A percentile compares a stretch with the other conserved stretches of the same genome.
phyloP scores from a whole-genome alignment of 78 protist genomes.

The Bigelowiella natans region DNA sequence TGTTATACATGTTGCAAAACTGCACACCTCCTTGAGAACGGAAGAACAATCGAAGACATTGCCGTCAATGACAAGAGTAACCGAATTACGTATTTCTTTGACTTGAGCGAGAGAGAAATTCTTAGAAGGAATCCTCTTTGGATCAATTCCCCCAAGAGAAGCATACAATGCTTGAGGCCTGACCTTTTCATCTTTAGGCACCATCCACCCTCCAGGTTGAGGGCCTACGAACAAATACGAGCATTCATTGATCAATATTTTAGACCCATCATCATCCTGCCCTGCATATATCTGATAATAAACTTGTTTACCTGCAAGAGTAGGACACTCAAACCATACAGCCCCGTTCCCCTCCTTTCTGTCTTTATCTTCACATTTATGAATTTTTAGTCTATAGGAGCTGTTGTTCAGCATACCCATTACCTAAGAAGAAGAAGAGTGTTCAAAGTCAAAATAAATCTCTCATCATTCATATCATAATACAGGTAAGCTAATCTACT shows the following conservation, averaged over 20 bases:
- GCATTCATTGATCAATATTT: no score
- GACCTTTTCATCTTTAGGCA: background rate
- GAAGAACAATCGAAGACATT: background rate
- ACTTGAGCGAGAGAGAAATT: background rate
- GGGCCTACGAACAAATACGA: no score
- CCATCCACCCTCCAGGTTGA: background rate
- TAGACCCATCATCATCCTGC: no score
- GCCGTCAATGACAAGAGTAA: background rate
- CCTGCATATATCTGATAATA: no score
- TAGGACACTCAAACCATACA: background rate
- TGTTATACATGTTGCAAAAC: no score
- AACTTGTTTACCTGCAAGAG: background rate
- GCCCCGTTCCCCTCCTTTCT: background rate
- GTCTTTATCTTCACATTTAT: background rate
- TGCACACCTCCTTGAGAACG: background rate
- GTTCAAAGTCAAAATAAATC: no score
- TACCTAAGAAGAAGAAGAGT: no score
- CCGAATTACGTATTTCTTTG: background rate
- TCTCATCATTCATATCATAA: no score
- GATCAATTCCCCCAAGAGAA: background rate
- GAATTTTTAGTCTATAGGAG: background rate
- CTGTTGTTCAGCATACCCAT: slow-evolving; percentile 42
- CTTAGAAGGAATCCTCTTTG: background rate
- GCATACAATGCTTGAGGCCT: background rate
- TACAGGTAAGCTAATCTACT: no score